phyloP scores from a whole-genome alignment of 345 rosid species.

The Heritiera littoralis region DNA sequence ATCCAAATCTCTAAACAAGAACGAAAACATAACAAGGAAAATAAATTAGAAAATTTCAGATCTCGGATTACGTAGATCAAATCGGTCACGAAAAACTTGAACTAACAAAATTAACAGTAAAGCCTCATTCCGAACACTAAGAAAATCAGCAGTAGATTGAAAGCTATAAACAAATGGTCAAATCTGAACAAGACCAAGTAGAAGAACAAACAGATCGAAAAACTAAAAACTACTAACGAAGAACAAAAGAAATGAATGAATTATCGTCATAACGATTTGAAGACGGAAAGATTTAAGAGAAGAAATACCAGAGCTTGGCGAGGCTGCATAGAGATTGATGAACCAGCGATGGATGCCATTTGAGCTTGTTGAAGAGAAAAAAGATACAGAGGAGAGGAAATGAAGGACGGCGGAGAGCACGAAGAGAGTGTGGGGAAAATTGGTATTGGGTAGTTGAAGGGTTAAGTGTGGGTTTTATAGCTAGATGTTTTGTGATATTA shows the following conservation, averaged over 20 bases:
- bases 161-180: background rate
- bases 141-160: background rate
- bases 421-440: conserved; percentile 30
- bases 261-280: background rate
- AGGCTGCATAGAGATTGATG: conserved; percentile 42
- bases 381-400: conserved; percentile 6
- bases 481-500: background rate
- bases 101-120: background rate
- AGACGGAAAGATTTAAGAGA: background rate
- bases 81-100: background rate
- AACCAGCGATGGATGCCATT: conserved; percentile 46
- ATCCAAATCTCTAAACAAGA: no score
- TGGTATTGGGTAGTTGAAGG: conserved; percentile 12
- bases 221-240: background rate
- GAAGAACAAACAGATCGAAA: background rate
- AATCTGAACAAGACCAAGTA: conserved; percentile 5
- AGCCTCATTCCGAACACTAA: background rate
- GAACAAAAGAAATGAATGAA: background rate
- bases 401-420: conserved; percentile 42
- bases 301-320: conserved; percentile 26
- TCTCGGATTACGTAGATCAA: conserved; percentile 9
- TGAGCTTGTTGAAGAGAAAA: conserved; percentile 21
- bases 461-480: conserved; percentile 2
- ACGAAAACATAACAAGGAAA: no score
- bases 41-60: background rate